phyloP scores from a whole-genome alignment of 2,329 filamentous ascomycete genomes.

The Chlorencoelia australis region DNA sequence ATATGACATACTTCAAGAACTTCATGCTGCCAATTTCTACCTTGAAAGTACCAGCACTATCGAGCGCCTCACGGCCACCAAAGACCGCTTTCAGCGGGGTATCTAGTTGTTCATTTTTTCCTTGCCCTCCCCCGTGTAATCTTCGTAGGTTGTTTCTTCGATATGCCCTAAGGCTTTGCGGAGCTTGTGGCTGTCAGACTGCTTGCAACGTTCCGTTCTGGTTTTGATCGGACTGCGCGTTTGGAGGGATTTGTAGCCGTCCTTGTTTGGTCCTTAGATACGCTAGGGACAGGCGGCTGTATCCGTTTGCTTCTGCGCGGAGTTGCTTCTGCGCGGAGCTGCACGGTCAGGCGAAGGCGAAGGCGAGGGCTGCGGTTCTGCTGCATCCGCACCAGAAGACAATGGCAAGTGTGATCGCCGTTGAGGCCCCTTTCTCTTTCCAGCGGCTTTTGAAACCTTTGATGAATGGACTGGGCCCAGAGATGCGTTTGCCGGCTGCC shows the following conservation, averaged over 20 bases:
- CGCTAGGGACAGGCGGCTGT: slow-evolving; percentile 5
- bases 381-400: slow-evolving; percentile 8
- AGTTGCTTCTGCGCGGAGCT: slow-evolving; percentile 12
- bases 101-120: slow-evolving; percentile 4
- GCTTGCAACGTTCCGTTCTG: slow-evolving; percentile 10
- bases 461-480: slow-evolving; percentile 15
- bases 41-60: not conserved
- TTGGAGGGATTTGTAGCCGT: slow-evolving; percentile 10
- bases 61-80: not conserved
- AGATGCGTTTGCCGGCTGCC: slow-evolving; percentile 11
- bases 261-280: not conserved
- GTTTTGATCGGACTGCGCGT: slow-evolving; percentile 13
- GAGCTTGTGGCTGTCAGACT: slow-evolving; percentile 12
- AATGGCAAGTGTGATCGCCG: slow-evolving; percentile 4
- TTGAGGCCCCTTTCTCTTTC: slow-evolving; percentile 10
- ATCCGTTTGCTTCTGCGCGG: slow-evolving; percentile 2
- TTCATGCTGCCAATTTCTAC: not conserved
- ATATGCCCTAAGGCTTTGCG: slow-evolving; percentile 16
- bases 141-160: slow-evolving; percentile 12
- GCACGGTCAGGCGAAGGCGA: slow-evolving; percentile 4
- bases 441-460: slow-evolving; percentile 15
- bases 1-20: not conserved
- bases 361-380: slow-evolving; percentile 7
- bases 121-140: slow-evolving; percentile 6
- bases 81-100: not conserved